Base-by-base conservation (phyloP, 192 early-diverging fungal species). In the Coemansia erecta region DNA sequence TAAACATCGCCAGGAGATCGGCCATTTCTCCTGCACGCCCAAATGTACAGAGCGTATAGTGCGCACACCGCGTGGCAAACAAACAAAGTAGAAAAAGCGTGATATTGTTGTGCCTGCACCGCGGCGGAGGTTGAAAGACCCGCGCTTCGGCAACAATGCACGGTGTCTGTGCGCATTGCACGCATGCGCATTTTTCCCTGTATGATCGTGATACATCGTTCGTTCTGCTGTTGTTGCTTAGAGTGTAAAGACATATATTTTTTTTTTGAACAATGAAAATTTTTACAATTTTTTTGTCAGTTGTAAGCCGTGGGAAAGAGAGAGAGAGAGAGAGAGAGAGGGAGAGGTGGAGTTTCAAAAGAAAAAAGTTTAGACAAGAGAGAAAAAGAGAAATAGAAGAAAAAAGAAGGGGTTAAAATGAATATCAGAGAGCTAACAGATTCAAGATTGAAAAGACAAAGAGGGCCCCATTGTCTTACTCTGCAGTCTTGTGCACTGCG, bases 401-500 rank as follows among this genome's bases (percentile, higher is more conserved):
- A 54, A 40, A 44, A 56, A 15, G 41, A 44, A 13, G n/a, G n/a
- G n/a, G n/a, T n/a, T n/a, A 17, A 31, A 46, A 5, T 1, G 37
- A 44, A 57, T 57, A 57, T 57, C 19, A 48, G 39, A 28, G n/a
- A 53, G 51, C 51, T n/a, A 53, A 11, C 47, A 49, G 47, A 21
- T 22, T 21, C 46, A 48, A 10, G 24, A 26, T 26, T 24, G 12
- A 15, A 8, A 44, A 17, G 22, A 10, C 2, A 13, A 49, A 49
- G 12, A 0, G 22, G 9, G 0, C 2, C 17, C 6, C 19, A 23
- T 12, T 17, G 10, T 26, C 21, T 21, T 49, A 13, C 47, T 11
- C 23, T 9, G 1, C 47, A 19, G 37, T 51, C 40, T 63, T 64
- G 60, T 80, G 77, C 15, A 80, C 52, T 5, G 77, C 77, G 55